These are phyloP conservation scores for Termitomyces heimii DNA, from an alignment of 768 basidiomycete genomes.

Conservation along the genomic window DNA sequence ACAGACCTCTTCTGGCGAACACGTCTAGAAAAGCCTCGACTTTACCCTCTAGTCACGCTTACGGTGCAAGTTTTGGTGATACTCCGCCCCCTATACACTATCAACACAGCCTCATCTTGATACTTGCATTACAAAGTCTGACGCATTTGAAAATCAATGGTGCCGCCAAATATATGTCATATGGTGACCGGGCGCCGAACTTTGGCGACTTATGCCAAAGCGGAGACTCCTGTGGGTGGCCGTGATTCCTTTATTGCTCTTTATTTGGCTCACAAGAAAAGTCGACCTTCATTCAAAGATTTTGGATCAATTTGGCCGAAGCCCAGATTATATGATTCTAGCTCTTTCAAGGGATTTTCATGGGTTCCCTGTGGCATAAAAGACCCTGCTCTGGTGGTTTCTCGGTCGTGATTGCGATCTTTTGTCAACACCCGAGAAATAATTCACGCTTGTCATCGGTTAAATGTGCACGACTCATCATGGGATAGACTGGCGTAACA, in stretches of 20 bases:
- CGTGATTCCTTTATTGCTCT: not conserved
- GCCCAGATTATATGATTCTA: not conserved
- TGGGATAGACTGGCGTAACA: not conserved
- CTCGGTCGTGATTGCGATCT: not conserved
- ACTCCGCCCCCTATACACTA: not conserved
- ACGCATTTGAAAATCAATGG: not conserved
- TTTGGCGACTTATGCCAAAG: not conserved
- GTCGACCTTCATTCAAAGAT: not conserved
- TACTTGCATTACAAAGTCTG: not conserved
- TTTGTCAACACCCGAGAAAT: not conserved
- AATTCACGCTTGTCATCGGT: not conserved
- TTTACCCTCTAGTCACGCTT: not conserved
- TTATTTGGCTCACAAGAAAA: not conserved
- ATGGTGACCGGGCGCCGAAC: not conserved
- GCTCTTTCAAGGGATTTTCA: not conserved
- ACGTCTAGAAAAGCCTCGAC: not conserved
- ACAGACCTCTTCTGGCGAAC: not conserved
- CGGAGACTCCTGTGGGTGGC: not conserved
- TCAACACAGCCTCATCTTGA: not conserved
- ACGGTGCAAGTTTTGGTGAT: not conserved
- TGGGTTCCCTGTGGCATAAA: not conserved
- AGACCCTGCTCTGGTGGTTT: not conserved
- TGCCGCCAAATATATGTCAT: not conserved
- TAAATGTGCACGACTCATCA: not conserved
- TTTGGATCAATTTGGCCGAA: not conserved